Evolutionary conservation across 169 alveolate species (phyloP).

Genomic region (Babesia sp.): DNA sequence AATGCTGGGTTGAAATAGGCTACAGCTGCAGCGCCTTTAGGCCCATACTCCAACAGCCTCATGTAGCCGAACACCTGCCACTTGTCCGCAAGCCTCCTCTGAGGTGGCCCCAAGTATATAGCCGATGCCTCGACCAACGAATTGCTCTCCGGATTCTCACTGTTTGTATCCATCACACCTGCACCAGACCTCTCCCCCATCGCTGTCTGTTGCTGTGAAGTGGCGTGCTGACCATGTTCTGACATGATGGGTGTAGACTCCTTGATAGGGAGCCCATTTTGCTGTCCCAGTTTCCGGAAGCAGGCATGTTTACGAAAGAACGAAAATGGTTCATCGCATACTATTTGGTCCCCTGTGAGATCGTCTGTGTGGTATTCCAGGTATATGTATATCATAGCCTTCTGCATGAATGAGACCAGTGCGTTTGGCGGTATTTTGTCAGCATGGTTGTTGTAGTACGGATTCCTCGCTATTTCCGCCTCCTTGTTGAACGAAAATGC

Average conservation of each 20-base stretch:
- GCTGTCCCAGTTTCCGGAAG: constrained; percentile 63
- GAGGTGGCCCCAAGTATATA: constrained; percentile 65
- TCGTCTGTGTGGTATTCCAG: constrained; percentile 86
- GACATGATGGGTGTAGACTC: neutral
- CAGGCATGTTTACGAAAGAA: constrained; percentile 85
- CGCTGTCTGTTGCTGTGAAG: neutral
- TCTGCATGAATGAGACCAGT: constrained; percentile 83
- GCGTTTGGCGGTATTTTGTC: constrained; percentile 87
- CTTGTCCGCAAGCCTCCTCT: constrained; percentile 54
- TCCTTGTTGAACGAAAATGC: constrained; percentile 84
- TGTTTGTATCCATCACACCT: neutral
- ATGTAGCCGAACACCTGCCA: constrained; percentile 58
- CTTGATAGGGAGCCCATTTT: constrained; percentile 45
- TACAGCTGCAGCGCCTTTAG: constrained; percentile 13
- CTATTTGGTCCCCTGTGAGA: constrained; percentile 73
- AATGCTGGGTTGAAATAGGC: constrained; percentile 45
- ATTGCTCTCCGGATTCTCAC: constrained; percentile 5
- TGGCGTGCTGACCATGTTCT: neutral
- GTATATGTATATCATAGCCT: constrained; percentile 84
- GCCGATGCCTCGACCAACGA: constrained; percentile 20
- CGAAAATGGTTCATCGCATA: constrained; percentile 84
- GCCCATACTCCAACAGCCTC: constrained; percentile 36
- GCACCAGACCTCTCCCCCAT: neutral
- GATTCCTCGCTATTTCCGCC: constrained; percentile 78
- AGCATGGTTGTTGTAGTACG: constrained; percentile 81